Base-by-base conservation (phyloP, 371 early-diverging fungal species). In the Rhizopus stolonifer region DNA sequence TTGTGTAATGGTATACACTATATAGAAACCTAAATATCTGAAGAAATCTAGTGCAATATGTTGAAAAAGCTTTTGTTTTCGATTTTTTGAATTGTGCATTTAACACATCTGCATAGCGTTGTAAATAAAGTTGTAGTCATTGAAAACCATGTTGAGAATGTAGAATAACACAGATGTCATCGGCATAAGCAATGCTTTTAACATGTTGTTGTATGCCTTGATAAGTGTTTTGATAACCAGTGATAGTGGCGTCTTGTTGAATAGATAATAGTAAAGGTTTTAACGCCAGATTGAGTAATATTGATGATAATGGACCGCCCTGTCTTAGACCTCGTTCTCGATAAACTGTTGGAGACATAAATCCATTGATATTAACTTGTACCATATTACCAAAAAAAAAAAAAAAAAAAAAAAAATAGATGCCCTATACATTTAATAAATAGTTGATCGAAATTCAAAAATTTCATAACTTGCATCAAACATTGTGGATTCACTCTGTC, bases 251-350 rank as follows among this genome's bases (percentile, higher is more conserved):
- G 26, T 43, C 19, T 17, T 43, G 33, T 15, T 24, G 39, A 24
- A 54, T 36, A 17, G 49, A 36, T 0, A 43, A 34, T 2, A 67
- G 34, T 2, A 62, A 54, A 1, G 63, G 67, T 18, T 53, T 53
- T 17, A 60, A 46, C 25, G 54, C 60, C 14, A 60, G 19, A 39
- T 60, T 60, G 46, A 60, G 54, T 3, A 60, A 29, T 9, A 54
- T 21, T 2, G 54, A 54, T 4, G 50, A 59, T 10, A 53, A 32
- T 0, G 59, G 59, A 43, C 49, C 59, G 3, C 53, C 53, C 24
- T 59, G 59, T 6, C 59, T 26, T 13, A 59, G 44, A 10, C 59
- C 59, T 33, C 49, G 29, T 25, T 13, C 5, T 21, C 52, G 59
- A 10, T n/a, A 6, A 29, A 59, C 40, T 4, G 43, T 25, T 1